Base-by-base conservation (phyloP, 2,329 filamentous ascomycete species). In the Colletotrichum eremochloae region DNA sequence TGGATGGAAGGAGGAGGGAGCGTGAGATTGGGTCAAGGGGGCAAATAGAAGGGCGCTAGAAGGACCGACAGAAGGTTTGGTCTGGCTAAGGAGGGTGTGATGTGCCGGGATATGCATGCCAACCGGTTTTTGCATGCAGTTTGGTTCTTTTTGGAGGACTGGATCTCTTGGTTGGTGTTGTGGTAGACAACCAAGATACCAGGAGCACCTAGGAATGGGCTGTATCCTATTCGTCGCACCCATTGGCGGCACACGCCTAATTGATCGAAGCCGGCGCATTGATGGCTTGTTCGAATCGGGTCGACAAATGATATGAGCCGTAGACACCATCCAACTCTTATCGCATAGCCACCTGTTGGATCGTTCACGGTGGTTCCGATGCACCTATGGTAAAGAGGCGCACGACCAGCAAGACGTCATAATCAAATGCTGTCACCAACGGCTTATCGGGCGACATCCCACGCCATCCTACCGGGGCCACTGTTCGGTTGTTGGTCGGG, bases 41-140 rank as follows among this genome's bases (percentile, higher is more conserved):
- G 12, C 65, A 53, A 53, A 48, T 63, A 29, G 69, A 72, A 68
- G 33, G 40, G 31, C 69, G 65, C 69, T 72, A 72, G 69, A 72
- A 72, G 58, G 20, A 33, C 31, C 44, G 48, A 63, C 53, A 38
- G 69, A 72, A 72, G 52, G 58, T 18, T 62, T 48, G 61, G 33
- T 63, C 61, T 44, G 61, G 29, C 18, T 46, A 31, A n/a, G 15
- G 57, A 63, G 36, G 63, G 48, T 33, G 24, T 36, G 52, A 44
- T n/a, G 44, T 44, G 53, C 53, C 40, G 58, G 57, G 65, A 52
- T 68, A 20, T 38, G 69, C 65, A 64, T 64, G 65, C 53, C 68
- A 61, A n/a, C 55, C 48, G 46, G 20, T 33, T 52, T 24, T 38
- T 48, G 52, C 52, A 52, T 29, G 44, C 53, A 44, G 60, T 33